These are phyloP conservation scores for Coffea humblotiana DNA, from an alignment of 305 asterid species.

Conservation along the genomic window DNA sequence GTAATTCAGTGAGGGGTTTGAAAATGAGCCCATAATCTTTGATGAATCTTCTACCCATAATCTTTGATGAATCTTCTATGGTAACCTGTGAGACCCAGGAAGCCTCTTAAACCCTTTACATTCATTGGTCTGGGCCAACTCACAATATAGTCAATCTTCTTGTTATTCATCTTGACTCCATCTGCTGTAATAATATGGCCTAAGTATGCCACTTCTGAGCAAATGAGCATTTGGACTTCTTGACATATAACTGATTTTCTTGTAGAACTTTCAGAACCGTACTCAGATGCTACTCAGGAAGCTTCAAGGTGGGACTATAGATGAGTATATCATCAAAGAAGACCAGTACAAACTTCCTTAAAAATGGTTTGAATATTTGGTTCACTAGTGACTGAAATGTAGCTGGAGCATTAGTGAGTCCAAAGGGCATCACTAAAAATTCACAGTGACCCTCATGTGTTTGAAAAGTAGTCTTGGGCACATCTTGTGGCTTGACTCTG, in stretches of 20 bases:
- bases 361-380: no score
- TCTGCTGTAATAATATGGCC: no score
- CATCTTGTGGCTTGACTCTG: neutral
- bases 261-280: no score
- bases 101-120: neutral
- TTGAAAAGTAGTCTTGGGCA: neutral
- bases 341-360: no score
- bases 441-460: neutral
- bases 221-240: neutral
- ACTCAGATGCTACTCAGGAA: rapidly evolving
- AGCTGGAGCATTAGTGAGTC: neutral
- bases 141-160: neutral
- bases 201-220: neutral
- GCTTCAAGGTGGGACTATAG: no score
- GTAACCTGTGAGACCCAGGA: neutral
- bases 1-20: neutral
- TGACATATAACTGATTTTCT: neutral
- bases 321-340: no score
- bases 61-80: neutral
- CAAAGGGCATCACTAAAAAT: neutral
- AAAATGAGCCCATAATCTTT: neutral
- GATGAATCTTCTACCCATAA: neutral
- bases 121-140: neutral
- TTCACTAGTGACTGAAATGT: neutral
- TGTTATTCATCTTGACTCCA: neutral